Evolutionary conservation across 2,329 filamentous ascomycete genomes (phyloP).

Genomic region (Atkinsonella texensis): DNA sequence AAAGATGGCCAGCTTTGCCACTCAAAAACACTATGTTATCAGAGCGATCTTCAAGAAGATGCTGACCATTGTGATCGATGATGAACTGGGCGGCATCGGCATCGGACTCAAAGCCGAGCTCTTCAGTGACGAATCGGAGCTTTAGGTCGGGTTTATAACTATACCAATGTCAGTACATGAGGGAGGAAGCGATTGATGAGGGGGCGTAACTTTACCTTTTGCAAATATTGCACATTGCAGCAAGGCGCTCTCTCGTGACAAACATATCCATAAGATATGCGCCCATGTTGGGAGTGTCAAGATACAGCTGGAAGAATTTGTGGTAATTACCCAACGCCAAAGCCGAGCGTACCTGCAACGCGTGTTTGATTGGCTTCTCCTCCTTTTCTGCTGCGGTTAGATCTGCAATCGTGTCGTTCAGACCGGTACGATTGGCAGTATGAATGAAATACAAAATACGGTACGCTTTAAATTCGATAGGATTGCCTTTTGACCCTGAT

Average conservation of each 20-base stretch:
- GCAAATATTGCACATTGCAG: constrained; percentile 83
- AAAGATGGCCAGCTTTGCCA: constrained; percentile 58
- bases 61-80: constrained; percentile 63
- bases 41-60: constrained; percentile 64
- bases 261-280: constrained; percentile 99
- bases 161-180: neutral
- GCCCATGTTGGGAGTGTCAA: constrained; percentile 91
- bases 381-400: constrained; percentile 95
- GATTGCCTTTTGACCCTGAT: constrained; percentile 75
- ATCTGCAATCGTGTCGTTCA: constrained; percentile 98
- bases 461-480: constrained; percentile 96
- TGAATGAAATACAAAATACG: constrained; percentile 99
- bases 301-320: constrained; percentile 92
- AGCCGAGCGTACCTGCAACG: constrained; percentile 79
- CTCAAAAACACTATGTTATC: constrained; percentile 63
- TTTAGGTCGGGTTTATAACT: constrained; percentile 90
- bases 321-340: constrained; percentile 93
- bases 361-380: constrained; percentile 76
- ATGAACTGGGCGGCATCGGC: constrained; percentile 85
- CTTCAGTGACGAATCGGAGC: constrained; percentile 85
- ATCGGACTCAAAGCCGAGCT: constrained; percentile 91
- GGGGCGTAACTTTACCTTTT: constrained; percentile 52
- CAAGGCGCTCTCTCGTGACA: constrained; percentile 81
- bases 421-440: constrained; percentile 92
- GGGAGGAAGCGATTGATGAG: no score